Percentiles rank a stretch among this genome's conserved stretches.
Conservation (phyloP, 1,284 basidiomycete species). For the Chalciporus sp. region DNA sequence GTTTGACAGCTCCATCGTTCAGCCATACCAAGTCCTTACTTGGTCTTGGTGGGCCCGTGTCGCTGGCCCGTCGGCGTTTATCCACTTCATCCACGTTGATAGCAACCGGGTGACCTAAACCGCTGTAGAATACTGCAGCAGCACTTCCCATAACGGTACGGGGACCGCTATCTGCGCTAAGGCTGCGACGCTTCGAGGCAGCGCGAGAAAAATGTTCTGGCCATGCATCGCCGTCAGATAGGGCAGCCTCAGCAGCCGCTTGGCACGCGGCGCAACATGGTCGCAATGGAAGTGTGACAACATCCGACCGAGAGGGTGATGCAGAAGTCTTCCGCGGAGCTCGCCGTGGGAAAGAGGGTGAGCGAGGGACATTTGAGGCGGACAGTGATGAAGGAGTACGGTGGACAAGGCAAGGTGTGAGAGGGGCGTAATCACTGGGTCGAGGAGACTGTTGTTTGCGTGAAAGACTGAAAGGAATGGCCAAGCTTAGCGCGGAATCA, state of each 20-base stretch:
- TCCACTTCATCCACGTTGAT: constrained; percentile 67
- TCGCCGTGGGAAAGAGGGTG: constrained; percentile 4
- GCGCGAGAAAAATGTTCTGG: constrained; percentile 61
- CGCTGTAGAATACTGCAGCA: constrained; percentile 25
- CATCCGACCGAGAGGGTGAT: constrained; percentile 26
- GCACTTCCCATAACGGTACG: constrained; percentile 33
- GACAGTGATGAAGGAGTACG: constrained; percentile 32
- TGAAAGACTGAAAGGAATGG: constrained; percentile 35
- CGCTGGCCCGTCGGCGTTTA: constrained; percentile 46
- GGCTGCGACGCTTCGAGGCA: constrained; percentile 57
- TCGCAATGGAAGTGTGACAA: constrained; percentile 54
- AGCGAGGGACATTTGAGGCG: constrained; percentile 3
- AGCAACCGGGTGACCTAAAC: constrained; percentile 25
- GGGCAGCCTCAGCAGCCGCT: constrained; percentile 48
- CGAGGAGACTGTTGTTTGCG: constrained; percentile 40
- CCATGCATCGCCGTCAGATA: constrained; percentile 53
- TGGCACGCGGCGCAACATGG: constrained; percentile 61
- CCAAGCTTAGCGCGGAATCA: not conserved
- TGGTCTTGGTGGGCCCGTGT: constrained; percentile 14
- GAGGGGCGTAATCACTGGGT: constrained; percentile 31
- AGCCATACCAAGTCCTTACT: constrained; percentile 12
- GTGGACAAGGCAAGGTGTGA: constrained; percentile 50
- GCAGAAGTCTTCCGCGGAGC: constrained; percentile 15
- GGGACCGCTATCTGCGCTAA: constrained; percentile 39
- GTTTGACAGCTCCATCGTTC: constrained; percentile 11